These are phyloP conservation scores for Aspergillus costaricaensis DNA, from an alignment of 2,329 filamentous ascomycete genomes.

Conservation along the genomic window DNA sequence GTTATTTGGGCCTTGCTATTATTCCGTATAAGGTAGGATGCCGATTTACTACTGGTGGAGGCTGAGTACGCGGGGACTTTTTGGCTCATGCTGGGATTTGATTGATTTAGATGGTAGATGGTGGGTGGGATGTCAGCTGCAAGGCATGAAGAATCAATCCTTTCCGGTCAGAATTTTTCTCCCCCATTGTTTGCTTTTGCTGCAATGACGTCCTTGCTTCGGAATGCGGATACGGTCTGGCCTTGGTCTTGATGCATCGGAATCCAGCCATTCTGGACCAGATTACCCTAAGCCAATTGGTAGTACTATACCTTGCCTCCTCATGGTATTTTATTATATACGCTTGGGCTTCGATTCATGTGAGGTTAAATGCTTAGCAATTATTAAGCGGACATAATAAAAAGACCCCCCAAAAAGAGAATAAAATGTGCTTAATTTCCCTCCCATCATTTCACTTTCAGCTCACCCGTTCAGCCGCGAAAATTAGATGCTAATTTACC, in stretches of 20 bases:
- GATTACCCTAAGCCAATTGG: not conserved
- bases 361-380: too few species aligned
- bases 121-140: slow-evolving; percentile 1
- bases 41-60: not conserved
- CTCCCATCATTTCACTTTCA: too few species aligned
- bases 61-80: not conserved
- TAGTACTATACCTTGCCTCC: not conserved
- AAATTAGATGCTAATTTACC: not conserved
- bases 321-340: not conserved
- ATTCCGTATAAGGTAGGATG: not conserved
- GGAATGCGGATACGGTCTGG: not conserved
- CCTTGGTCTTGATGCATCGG: not conserved
- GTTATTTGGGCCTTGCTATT: not conserved
- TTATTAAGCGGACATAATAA: too few species aligned
- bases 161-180: not conserved
- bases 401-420: too few species aligned
- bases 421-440: too few species aligned
- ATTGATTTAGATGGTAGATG: not conserved
- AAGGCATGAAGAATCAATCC: not conserved
- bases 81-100: not conserved
- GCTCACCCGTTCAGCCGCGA: not conserved
- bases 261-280: not conserved
- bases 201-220: slow-evolving; percentile 1
- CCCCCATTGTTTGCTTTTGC: not conserved
- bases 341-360: too few species aligned